These are phyloP conservation scores for Ophiosphaerella herpotricha DNA, from an alignment of 2,329 filamentous ascomycete genomes.

Conservation along the genomic window DNA sequence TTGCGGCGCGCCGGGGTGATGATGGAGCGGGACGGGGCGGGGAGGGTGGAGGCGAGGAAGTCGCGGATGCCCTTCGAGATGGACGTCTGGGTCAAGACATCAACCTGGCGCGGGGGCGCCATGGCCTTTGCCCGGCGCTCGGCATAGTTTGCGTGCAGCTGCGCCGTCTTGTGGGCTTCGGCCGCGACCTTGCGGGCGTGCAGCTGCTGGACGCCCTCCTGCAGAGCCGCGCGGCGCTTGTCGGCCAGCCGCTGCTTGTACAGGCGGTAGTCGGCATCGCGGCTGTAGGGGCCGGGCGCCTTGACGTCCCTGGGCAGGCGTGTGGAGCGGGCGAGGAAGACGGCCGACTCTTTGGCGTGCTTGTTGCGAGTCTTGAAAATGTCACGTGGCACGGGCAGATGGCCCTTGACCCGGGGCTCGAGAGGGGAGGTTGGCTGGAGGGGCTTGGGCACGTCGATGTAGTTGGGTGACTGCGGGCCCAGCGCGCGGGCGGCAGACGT, in stretches of 20 bases:
- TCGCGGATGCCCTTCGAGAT: constrained; percentile 38
- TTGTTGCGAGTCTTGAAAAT: constrained; percentile 63
- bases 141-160: constrained; percentile 44
- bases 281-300: constrained; percentile 40
- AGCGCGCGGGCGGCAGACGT: constrained; percentile 55
- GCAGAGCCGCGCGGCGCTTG: constrained; percentile 71
- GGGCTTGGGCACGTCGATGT: constrained; percentile 78
- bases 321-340: constrained; percentile 66
- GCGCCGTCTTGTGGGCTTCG: constrained; percentile 25
- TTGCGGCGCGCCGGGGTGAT: constrained; percentile 36
- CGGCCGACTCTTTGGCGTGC: constrained; percentile 59
- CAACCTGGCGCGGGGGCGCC: constrained; percentile 71
- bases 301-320: constrained; percentile 55
- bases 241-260: constrained; percentile 79
- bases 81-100: constrained; percentile 38
- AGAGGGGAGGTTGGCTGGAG: constrained; percentile 68
- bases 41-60: constrained; percentile 38
- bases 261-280: constrained; percentile 55
- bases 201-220: constrained; percentile 71
- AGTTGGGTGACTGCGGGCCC: constrained; percentile 85
- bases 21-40: constrained; percentile 26
- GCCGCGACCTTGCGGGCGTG: constrained; percentile 51
- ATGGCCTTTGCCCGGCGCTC: constrained; percentile 58
- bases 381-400: constrained; percentile 80
- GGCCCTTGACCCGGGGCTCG: constrained; percentile 67